These are phyloP conservation scores for Saccharomyces pastorianus DNA, from an alignment of 1,139 yeast species.

Conservation along the genomic window DNA sequence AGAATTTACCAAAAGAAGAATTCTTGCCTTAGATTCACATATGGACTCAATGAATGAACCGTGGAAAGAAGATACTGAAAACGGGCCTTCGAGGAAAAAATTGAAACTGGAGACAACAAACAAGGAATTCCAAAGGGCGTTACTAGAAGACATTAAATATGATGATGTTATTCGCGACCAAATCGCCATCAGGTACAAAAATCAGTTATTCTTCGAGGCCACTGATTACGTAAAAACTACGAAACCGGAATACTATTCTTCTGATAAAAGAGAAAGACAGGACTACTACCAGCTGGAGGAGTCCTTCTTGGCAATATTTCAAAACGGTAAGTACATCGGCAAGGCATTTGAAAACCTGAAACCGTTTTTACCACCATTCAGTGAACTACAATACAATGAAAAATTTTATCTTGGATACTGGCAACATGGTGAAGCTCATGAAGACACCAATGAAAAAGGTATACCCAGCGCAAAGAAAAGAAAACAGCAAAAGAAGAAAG, in stretches of 20 bases:
- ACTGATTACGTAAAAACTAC: conserved; percentile 72
- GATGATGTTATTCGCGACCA: conserved; percentile 58
- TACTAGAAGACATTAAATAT: conserved; percentile 25
- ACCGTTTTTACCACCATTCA: conserved; percentile 72
- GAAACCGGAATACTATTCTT: conserved; percentile 32
- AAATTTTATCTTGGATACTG: conserved; percentile 36
- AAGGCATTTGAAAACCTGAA: conserved; percentile 58
- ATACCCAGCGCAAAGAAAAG: background rate
- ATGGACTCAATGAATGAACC: background rate
- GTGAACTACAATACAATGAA: conserved; percentile 41
- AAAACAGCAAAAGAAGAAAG: conserved; percentile 7
- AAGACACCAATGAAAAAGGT: background rate
- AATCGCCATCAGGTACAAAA: conserved; percentile 78
- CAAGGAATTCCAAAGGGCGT: conserved; percentile 25
- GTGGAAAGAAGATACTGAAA: background rate
- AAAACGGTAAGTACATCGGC: conserved; percentile 68
- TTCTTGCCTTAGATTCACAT: conserved; percentile 21
- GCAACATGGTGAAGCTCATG: conserved; percentile 28
- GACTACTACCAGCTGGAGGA: conserved; percentile 22
- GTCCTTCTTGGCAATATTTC: conserved; percentile 49
- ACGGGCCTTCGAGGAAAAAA: conserved; percentile 8
- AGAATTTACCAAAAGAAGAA: conserved; percentile 29
- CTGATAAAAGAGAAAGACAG: conserved; percentile 22
- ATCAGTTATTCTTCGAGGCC: conserved; percentile 72
- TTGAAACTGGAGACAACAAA: conserved; percentile 13